Percentiles rank a stretch among this genome's conserved stretches.
phyloP scores from a whole-genome alignment of 352 stramenopile species.

The Lagenidium giganteum region DNA sequence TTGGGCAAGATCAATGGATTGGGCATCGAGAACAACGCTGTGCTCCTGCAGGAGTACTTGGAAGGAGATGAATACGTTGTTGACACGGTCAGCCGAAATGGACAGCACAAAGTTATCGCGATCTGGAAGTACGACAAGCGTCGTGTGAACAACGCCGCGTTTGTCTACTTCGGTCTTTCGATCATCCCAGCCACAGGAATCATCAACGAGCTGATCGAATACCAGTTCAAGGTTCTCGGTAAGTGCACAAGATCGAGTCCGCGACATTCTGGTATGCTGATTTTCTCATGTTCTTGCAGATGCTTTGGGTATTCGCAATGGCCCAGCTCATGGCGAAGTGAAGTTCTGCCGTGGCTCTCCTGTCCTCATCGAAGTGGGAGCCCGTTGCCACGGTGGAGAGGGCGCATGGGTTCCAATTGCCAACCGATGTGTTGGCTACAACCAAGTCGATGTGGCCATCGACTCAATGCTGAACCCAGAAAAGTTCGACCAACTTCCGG shows the following conservation, averaged over 20 bases:
- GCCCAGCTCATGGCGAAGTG: slow-evolving; percentile 76
- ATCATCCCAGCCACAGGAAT: slow-evolving; percentile 61
- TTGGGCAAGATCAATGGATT: slow-evolving; percentile 85
- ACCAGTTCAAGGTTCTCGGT: slow-evolving; percentile 75
- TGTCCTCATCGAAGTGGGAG: slow-evolving; percentile 95
- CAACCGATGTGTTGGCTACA: slow-evolving; percentile 90
- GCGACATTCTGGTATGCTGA: background rate
- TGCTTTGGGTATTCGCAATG: slow-evolving; percentile 66
- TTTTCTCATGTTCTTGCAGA: slow-evolving; percentile 19
- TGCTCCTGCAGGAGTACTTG: slow-evolving; percentile 92
- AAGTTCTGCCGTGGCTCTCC: slow-evolving; percentile 82
- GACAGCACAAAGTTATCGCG: slow-evolving; percentile 92
- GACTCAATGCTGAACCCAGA: slow-evolving; percentile 70
- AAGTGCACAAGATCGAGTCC: slow-evolving; percentile 7
- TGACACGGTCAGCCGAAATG: slow-evolving; percentile 92
- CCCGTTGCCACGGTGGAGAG: slow-evolving; percentile 94
- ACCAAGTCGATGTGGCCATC: slow-evolving; percentile 89
- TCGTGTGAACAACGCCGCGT: slow-evolving; percentile 90
- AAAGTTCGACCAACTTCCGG: slow-evolving; percentile 54
- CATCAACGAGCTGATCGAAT: slow-evolving; percentile 79
- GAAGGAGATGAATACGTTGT: slow-evolving; percentile 95
- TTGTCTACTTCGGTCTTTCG: slow-evolving; percentile 92
- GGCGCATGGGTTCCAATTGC: slow-evolving; percentile 91
- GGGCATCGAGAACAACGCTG: slow-evolving; percentile 79
- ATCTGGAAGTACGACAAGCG: slow-evolving; percentile 99